Percentiles rank a stretch among this genome's conserved stretches.
These are phyloP conservation scores for Mycogone perniciosa DNA, from an alignment of 2,329 filamentous ascomycete species.

Conservation along the genomic window DNA sequence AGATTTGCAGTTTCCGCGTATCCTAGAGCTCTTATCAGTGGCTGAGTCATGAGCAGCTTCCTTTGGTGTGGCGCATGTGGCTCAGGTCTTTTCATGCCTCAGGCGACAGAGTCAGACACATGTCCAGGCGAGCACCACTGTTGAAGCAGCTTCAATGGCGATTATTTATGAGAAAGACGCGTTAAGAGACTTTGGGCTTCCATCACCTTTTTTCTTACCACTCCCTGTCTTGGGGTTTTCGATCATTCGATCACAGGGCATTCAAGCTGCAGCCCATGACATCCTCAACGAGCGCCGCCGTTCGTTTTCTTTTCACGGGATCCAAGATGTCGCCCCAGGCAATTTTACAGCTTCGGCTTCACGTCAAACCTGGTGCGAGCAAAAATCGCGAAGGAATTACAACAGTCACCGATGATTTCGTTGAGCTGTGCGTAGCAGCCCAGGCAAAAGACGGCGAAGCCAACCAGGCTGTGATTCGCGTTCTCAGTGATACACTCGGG, in stretches of 20 bases:
- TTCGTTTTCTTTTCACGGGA: slow-evolving; percentile 40
- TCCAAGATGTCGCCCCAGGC: slow-evolving; percentile 39
- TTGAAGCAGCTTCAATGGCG: too few species aligned
- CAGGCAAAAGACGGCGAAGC: slow-evolving; percentile 61
- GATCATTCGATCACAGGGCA: not conserved
- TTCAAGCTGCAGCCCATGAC: slow-evolving; percentile 18
- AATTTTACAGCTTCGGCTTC: slow-evolving; percentile 55
- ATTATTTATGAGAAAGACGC: too few species aligned
- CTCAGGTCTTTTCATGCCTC: too few species aligned
- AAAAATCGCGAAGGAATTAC: slow-evolving; percentile 55
- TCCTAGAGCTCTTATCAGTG: too few species aligned
- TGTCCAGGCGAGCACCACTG: too few species aligned
- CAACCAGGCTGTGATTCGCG: slow-evolving; percentile 57
- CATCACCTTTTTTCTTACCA: too few species aligned
- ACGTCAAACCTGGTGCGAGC: slow-evolving; percentile 60
- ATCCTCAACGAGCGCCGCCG: slow-evolving; percentile 29
- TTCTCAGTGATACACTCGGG: slow-evolving; percentile 55
- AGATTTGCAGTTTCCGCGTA: too few species aligned
- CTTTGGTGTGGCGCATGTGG: too few species aligned
- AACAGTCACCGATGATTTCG: slow-evolving; percentile 46
- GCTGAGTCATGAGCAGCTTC: too few species aligned
- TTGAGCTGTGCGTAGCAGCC: slow-evolving; percentile 61
- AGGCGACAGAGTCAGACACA: too few species aligned
- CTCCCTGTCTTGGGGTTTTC: too few species aligned
- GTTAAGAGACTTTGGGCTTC: too few species aligned